A percentile compares a stretch with the other conserved stretches of the same genome.
These are phyloP conservation scores for Blumeria graminis DNA, from an alignment of 2,329 filamentous ascomycete species.

Conservation along the genomic window DNA sequence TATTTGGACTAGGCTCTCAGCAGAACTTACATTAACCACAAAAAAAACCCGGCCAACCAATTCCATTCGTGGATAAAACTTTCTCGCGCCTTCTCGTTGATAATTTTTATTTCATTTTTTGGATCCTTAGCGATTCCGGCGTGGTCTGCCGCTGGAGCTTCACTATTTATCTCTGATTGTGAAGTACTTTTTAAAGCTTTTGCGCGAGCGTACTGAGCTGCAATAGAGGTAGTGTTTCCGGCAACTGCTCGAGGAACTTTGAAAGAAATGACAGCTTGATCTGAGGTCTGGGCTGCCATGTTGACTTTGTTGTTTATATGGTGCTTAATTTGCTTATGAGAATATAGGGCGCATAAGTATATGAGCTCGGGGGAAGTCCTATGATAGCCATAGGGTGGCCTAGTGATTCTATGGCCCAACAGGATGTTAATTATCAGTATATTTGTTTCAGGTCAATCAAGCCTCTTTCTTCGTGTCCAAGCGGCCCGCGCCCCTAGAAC, in stretches of 20 bases:
- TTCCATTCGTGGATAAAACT: conserved; percentile 12
- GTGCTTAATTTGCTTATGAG: background rate
- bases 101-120: conserved; percentile 9
- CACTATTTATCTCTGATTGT: conserved; percentile 4
- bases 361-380: background rate
- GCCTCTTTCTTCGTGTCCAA: too few species aligned
- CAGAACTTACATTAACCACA: conserved; percentile 14
- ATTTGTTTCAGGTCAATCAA: too few species aligned
- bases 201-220: conserved; percentile 14
- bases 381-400: background rate
- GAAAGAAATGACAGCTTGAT: background rate
- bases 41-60: conserved; percentile 13
- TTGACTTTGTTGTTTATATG: background rate
- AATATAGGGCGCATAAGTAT: background rate
- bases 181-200: conserved; percentile 13
- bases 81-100: conserved; percentile 12
- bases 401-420: too few species aligned
- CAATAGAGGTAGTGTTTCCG: conserved; percentile 12
- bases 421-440: too few species aligned
- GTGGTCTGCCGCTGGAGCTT: background rate
- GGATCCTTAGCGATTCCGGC: conserved; percentile 3
- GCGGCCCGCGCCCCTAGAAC: too few species aligned
- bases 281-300: background rate
- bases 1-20: background rate
- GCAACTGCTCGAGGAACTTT: conserved; percentile 10